Evolutionary conservation across 176 grass and related monocot genomes (phyloP).

Genomic region (Phragmites australis): DNA sequence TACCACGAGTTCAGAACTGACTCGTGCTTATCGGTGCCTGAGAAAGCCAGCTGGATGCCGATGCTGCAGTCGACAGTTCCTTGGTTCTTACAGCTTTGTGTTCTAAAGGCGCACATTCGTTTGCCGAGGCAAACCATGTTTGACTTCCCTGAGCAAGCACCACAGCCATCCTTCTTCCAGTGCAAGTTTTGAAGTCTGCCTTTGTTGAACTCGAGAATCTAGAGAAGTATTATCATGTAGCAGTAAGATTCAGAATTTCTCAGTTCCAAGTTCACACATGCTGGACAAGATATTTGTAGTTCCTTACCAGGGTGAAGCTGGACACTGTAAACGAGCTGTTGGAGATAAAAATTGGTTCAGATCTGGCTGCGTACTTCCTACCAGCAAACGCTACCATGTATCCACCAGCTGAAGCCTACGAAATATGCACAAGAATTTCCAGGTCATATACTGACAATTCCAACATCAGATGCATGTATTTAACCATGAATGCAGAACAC

Average conservation of each 20-base stretch:
- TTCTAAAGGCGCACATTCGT: slow-evolving; percentile 74
- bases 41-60: slow-evolving; percentile 91
- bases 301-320: slow-evolving; percentile 94
- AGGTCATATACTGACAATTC: neutral
- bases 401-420: slow-evolving; percentile 73
- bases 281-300: slow-evolving; percentile 8
- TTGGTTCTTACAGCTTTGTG: slow-evolving; percentile 72
- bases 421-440: slow-evolving; percentile 28
- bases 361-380: slow-evolving; percentile 86
- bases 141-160: slow-evolving; percentile 65
- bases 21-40: slow-evolving; percentile 88
- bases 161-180: slow-evolving; percentile 89
- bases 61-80: slow-evolving; percentile 91
- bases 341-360: slow-evolving; percentile 62
- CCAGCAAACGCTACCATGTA: slow-evolving; percentile 99
- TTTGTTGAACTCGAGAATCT: slow-evolving; percentile 98
- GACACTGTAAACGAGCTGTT: slow-evolving; percentile 67
- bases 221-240: neutral
- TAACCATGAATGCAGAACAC: neutral
- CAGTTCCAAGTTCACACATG: neutral
- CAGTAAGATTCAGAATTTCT: slow-evolving; percentile 30
- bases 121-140: slow-evolving; percentile 72
- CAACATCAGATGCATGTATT: slow-evolving; percentile 21
- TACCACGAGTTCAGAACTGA: slow-evolving; percentile 96
- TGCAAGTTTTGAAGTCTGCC: slow-evolving; percentile 86